phyloP scores from a whole-genome alignment of 2,329 filamentous ascomycete species.

The Fonsecaea nubica region DNA sequence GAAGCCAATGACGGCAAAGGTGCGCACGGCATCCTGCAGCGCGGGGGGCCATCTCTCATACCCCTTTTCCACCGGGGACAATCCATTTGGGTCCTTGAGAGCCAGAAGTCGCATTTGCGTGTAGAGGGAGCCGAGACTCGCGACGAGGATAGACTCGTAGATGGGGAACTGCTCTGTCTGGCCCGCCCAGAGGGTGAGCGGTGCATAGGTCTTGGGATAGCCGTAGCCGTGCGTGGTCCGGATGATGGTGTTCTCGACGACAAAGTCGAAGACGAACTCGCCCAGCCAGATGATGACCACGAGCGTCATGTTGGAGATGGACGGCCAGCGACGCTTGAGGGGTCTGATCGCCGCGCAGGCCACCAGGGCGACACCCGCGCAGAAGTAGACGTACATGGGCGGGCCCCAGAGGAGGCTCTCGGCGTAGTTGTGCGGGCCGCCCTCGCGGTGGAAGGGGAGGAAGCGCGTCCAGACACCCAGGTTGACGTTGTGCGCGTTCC shows the following conservation, averaged over 20 bases:
- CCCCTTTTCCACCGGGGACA: conserved; percentile 2
- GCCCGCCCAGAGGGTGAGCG: conserved; percentile 5
- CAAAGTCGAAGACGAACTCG: conserved; percentile 14
- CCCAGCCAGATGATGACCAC: conserved; percentile 8
- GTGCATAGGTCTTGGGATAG: conserved; percentile 7
- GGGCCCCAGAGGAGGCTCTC: conserved; percentile 1
- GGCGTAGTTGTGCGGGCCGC: background rate
- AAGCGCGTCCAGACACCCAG: conserved; percentile 4
- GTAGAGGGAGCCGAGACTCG: conserved; percentile 7
- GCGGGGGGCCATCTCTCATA: conserved; percentile 1
- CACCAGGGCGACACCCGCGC: conserved; percentile 3
- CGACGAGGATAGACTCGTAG: conserved; percentile 13
- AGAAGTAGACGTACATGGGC: conserved; percentile 7
- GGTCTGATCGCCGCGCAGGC: background rate
- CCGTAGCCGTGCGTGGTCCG: conserved; percentile 11
- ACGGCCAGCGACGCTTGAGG: background rate
- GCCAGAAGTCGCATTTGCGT: conserved; percentile 14
- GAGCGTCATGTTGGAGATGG: conserved; percentile 9
- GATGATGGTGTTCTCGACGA: conserved; percentile 11
- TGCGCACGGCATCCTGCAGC: background rate
- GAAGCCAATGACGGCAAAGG: conserved; percentile 3
- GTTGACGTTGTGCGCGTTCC: conserved; percentile 6
- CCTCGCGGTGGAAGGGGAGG: conserved; percentile 5
- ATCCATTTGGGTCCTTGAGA: conserved; percentile 5
- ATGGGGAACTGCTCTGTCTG: conserved; percentile 15